Base-by-base conservation (phyloP, 371 early-diverging fungal genomes). In the Mortierella sp. region DNA sequence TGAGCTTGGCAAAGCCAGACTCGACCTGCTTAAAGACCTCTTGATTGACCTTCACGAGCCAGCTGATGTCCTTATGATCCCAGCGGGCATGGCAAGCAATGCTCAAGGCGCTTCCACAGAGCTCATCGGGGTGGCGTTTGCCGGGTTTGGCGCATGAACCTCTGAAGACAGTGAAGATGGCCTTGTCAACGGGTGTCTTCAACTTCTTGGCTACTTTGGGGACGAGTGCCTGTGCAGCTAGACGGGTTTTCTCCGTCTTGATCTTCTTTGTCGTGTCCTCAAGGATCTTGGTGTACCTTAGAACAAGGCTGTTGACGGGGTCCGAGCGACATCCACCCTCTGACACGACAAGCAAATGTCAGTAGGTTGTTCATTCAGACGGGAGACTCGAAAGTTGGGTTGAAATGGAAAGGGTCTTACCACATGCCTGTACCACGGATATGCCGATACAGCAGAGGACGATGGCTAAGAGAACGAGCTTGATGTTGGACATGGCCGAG, bases 81-180 rank as follows among this genome's bases (percentile, higher is more conserved):
- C 74, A 73, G 13, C 63, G 57, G 0, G 67, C 67, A 55, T 55
- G 63, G 55, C 74, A 73, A 5, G 74, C 74, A 19, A 73, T 67
- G 28, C 60, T 31, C 34, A 67, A 67, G 41, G 74, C 67, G n/a
- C 63, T 59, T 44, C 67, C 74, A 52, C 74, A 73, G 14, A 73
- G 52, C 60, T 73, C 67, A 0, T 41, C 45, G 16, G 74, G 74
- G 2, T 34, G 13, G 43, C 67, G 27, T 25, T 37, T 19, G 4
- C 66, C 72, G 5, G 61, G 60, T 8, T 28, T 14, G 16, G 17
- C 50, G 31, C 74, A 73, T 3, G 54, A 13, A 0, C 74, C 74
- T 13, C 58, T 40, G 53, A 73, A 73, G 25, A 37, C 51, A 31
- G 45, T 29, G 51, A 73, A 73, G 37, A 73, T 73, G 52, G 67